Evolutionary conservation across 2,329 filamentous ascomycete genomes (phyloP).

Genomic region (Endocalyx cinctus): DNA sequence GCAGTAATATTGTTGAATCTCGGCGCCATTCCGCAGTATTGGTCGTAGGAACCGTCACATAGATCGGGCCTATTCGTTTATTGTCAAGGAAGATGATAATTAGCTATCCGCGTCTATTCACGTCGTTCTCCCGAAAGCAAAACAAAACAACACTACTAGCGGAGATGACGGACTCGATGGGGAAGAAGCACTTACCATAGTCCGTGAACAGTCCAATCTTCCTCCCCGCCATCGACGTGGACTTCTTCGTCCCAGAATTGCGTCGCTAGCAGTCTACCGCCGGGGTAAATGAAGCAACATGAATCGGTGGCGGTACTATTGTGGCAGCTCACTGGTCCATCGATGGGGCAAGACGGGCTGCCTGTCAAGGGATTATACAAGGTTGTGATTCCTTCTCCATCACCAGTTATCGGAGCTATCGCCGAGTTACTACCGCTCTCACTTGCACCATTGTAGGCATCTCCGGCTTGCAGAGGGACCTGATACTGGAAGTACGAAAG

Average conservation of each 20-base stretch:
- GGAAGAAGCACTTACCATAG: conserved; percentile 40
- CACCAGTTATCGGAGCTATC: too few relatives aligned
- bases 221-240: conserved; percentile 35
- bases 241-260: conserved; percentile 40
- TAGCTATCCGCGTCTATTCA: background rate
- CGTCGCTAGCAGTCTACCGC: conserved; percentile 36
- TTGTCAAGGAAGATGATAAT: conserved; percentile 3
- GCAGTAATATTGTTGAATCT: conserved; percentile 37
- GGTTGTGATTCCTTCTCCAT: too few relatives aligned
- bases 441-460: too few relatives aligned
- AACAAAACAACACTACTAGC: background rate
- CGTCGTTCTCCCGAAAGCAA: background rate
- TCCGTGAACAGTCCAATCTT: conserved; percentile 42
- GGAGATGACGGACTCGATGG: too few relatives aligned
- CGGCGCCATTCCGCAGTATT: conserved; percentile 38
- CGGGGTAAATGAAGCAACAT: conserved; percentile 39
- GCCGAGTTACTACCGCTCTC: too few relatives aligned
- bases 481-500: too few relatives aligned
- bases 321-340: conserved; percentile 37
- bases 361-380: conserved; percentile 33
- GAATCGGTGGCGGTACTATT: conserved; percentile 32
- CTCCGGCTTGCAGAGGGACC: too few relatives aligned
- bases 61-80: conserved; percentile 33
- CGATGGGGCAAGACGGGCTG: conserved; percentile 35
- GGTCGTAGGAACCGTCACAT: conserved; percentile 39